Evolutionary conservation across 345 rosid genomes (phyloP).

Genomic region (Ricinus communis): DNA sequence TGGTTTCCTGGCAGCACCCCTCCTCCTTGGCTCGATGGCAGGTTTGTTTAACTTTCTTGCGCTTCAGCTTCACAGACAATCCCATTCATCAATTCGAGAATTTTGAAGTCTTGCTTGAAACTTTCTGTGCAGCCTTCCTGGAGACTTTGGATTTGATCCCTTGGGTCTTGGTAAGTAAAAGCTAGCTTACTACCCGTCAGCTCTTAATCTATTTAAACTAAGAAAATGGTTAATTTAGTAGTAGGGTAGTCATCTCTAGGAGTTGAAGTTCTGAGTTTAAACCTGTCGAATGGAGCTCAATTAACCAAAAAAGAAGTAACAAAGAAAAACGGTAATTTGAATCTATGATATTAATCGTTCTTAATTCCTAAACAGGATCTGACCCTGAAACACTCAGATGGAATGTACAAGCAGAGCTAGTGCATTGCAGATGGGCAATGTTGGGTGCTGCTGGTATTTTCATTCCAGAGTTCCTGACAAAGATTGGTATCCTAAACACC

Average conservation of each 20-base stretch:
- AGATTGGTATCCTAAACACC: slow-evolving; percentile 81
- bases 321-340: too few species aligned
- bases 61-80: background rate
- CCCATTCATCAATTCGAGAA: background rate
- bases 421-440: slow-evolving; percentile 99
- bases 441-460: slow-evolving; percentile 96
- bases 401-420: slow-evolving; percentile 86
- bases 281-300: too few species aligned
- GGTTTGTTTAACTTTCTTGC: slow-evolving; percentile 28
- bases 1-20: slow-evolving; percentile 99
- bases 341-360: background rate
- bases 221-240: too few species aligned
- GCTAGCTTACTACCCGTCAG: background rate
- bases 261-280: too few species aligned
- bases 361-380: slow-evolving; percentile 49
- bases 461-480: slow-evolving; percentile 90
- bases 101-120: slow-evolving; percentile 6
- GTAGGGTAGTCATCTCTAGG: too few species aligned
- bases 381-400: slow-evolving; percentile 89
- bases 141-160: slow-evolving; percentile 97
- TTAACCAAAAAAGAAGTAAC: too few species aligned
- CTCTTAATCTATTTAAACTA: background rate
- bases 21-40: slow-evolving; percentile 96
- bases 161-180: slow-evolving; percentile 73
- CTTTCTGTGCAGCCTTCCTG: slow-evolving; percentile 70